Base-by-base conservation (phyloP, 2,329 filamentous ascomycete species). In the Byssothecium circinans region DNA sequence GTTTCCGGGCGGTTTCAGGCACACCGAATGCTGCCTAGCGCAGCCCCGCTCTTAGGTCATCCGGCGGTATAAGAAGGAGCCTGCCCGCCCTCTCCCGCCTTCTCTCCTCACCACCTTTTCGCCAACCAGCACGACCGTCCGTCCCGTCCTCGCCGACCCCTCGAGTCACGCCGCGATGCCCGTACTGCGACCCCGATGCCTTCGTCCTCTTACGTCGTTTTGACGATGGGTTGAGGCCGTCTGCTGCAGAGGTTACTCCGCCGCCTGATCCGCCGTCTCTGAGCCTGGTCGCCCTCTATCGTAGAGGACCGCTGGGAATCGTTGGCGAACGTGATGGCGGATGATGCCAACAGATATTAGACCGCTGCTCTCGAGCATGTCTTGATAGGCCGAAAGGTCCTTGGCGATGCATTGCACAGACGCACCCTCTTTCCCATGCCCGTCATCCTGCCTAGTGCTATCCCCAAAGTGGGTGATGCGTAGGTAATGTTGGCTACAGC, bases 331-430 rank as follows among this genome's bases (percentile, higher is more conserved):
- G 8, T 20, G 17, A 19, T 15, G 27, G 40, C 18, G 29, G 40
- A 42, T 15, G 40, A 42, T 33, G 40, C 40, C 61, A 61, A 47
- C 57, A 57, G 63, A 58, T 52, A 54, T 60, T 41, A 48, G 56
- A 54, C 37, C n/a, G n/a, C 41, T 49, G 7, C 41, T n/a, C 38
- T 11, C 14, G 20, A 32, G 42, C 41, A 41, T 35, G 48, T 56
- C 59, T 50, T 47, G 58, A 59, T 48, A 66, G 61, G 47, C 59
- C 55, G 43, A 19, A 43, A 49, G 57, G 57, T 52, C 61, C 62
- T 27, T 64, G 63, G 63, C 57, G 52, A 32, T 54, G 10, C 54
- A 32, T 53, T 56, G 50, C 53, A 55, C 50, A 56, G 50, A 54
- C 52, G 55, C 44, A 57, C 52, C 56, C 51, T 56, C 29, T 38